Base-by-base conservation (phyloP, 208 protist genomes). In the Trypanosoma cruzi region DNA sequence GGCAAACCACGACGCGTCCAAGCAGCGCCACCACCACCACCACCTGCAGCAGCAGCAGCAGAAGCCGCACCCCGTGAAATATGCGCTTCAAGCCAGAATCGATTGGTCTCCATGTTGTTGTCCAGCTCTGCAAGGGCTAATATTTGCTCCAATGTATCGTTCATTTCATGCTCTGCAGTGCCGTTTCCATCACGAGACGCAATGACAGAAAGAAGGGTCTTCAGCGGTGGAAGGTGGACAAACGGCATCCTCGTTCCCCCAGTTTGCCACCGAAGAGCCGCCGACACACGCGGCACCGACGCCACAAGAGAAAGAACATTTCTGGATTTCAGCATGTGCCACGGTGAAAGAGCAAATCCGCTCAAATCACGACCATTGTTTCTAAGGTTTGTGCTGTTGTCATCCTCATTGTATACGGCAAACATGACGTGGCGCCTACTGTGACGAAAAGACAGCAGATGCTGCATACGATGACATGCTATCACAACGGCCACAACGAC, bases 401-500 rank as follows among this genome's bases (percentile, higher is more conserved):
- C 22, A 52, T 53, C 26, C 13, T 34, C 44, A 64, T 32, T 64
- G 29, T 53, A 36, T 0, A 53, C 44, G 36, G 2, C 28, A 56
- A 42, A 49, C 42, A 46, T 36, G 34, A 24, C 13, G 48, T 32
- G 26, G 31, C 44, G 36, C 5, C 16, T 56, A 28, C 28, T 52
- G 26, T 1, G 14, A 53, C 52, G 52, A 29, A 4, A 49, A 13
- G 24, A 0, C 22, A 48, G 36, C 10, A 73, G 53, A 8, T 60
- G 58, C 0, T 28, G 56, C 67, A 72, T 72, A 20, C 67, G 67
- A 1, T 7, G 28, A 40, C 61, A 75, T 20, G 70, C 62, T n/a
- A 67, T 44, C 4, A 68, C 60, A n/a, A 42, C 40, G 34, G 32
- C 18, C 4, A 24, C 60, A 16, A 75, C 36, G 22, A 40, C 24